Evolutionary conservation across 495 filamentous ascomycete species (phyloP).

Genomic region (Niebla homalea): DNA sequence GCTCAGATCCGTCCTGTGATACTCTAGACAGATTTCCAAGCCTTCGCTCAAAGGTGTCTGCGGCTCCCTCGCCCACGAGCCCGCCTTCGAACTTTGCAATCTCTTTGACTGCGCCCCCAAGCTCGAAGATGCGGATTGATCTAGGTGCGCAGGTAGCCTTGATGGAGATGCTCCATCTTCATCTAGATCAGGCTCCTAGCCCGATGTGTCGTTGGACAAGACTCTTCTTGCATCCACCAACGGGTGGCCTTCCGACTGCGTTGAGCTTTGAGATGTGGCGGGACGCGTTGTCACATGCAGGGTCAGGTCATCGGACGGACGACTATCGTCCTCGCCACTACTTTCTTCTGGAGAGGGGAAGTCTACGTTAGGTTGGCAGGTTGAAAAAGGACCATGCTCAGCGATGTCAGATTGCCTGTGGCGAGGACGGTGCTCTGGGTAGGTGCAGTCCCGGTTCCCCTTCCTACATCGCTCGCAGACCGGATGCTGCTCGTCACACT

Average conservation of each 20-base stretch:
- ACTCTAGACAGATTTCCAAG: slow-evolving; percentile 64
- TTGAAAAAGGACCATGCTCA: slow-evolving; percentile 32
- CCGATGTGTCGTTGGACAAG: no score
- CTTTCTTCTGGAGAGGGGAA: no score
- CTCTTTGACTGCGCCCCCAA: background rate
- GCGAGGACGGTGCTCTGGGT: slow-evolving; percentile 52
- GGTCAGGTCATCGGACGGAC: no score
- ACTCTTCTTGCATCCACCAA: no score
- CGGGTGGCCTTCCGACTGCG: no score
- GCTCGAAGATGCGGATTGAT: slow-evolving; percentile 1
- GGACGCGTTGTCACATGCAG: no score
- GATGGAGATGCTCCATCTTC: no score
- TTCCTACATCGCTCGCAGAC: slow-evolving; percentile 82
- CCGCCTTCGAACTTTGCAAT: background rate
- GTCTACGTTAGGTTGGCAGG: slow-evolving; percentile 23
- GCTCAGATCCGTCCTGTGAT: slow-evolving; percentile 59
- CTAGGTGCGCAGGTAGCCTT: no score
- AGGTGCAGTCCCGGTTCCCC: slow-evolving; percentile 70
- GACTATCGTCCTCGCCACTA: no score
- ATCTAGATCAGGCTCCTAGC: no score
- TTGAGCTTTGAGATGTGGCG: no score
- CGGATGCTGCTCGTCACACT: slow-evolving; percentile 83
- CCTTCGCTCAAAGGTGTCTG: slow-evolving; percentile 38
- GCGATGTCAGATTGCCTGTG: slow-evolving; percentile 26
- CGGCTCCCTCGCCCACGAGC: slow-evolving; percentile 4